Evolutionary conservation across 2,329 filamentous ascomycete genomes (phyloP), one percentile per base, ranked within the genome.

Genomic region (Neophaeococcomyces mojaviensis): DNA sequence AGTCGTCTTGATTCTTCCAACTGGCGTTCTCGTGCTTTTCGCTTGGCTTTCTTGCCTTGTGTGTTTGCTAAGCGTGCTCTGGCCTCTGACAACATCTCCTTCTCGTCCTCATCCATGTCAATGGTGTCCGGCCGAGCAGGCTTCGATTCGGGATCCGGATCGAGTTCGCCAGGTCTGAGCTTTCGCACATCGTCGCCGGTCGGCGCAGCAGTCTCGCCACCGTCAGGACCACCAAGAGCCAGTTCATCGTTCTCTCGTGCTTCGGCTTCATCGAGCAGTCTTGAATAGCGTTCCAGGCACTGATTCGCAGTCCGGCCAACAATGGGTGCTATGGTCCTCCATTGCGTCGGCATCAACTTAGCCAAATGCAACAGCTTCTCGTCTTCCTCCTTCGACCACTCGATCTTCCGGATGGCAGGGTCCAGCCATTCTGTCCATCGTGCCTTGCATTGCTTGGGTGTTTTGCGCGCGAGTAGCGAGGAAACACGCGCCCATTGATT

Each of bases 401-500:
- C 92, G 58, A 94, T 92, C 74, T 98, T 98, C 62, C 90, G 86
- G 72, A 98, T 97, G 63, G 86, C 87, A 16, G 92, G 92, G 63
- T 98, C 92, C 56, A 98, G 79, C 90, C 92, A 98, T 77, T 98
- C 90, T 64, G 84, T 82, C 92, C 92, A 98, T 71, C 92, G 79
- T 50, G 92, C 90, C 72, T 98, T 98, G 80, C 92, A 98, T 72
- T 98, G 92, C 72, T 98, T 98, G 42, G 92, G 83, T 26, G 92
- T 97, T 69, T 98, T 98, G 61, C 94, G 87, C 64, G 90, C 90
- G 55, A 98, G 82, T 55, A 98, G 79, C 48, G 92, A 97, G 46
- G 92, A 96, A 54, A 97, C 92, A 67, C 92, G 90, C 63, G 92
- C 90, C 92, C 92, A 98, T 70, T 98, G 92, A 63, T 95, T 92